These are phyloP conservation scores for Metschnikowia proteae DNA, from an alignment of 805 yeast species.

Conservation along the genomic window DNA sequence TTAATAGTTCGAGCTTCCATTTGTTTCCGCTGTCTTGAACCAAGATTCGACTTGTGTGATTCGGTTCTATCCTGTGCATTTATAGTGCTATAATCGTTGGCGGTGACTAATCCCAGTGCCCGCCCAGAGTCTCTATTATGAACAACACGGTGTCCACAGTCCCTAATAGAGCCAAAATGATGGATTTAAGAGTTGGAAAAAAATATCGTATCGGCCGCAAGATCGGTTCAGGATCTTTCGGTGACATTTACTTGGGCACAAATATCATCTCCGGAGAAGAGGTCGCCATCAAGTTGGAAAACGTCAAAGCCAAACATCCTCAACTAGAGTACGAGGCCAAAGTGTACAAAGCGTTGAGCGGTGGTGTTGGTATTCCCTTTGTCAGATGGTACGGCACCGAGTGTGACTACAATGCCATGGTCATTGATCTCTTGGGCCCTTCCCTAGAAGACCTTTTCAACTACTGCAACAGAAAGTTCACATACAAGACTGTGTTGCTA, in stretches of 20 bases:
- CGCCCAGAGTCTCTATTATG: slow-evolving; percentile 9
- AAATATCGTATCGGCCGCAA: slow-evolving; percentile 91
- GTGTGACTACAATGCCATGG: slow-evolving; percentile 95
- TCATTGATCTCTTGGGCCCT: slow-evolving; percentile 92
- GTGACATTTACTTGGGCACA: slow-evolving; percentile 91
- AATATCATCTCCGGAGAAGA: slow-evolving; percentile 95
- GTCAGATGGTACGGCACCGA: slow-evolving; percentile 97
- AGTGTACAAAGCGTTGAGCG: slow-evolving; percentile 89
- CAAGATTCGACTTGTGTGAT: background rate
- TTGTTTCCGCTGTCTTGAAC: background rate
- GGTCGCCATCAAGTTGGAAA: slow-evolving; percentile 93
- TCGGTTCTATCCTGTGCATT: background rate
- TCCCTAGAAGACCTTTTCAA: slow-evolving; percentile 92
- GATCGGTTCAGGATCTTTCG: slow-evolving; percentile 96
- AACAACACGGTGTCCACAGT: slow-evolving; percentile 15
- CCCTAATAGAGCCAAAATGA: slow-evolving; percentile 19
- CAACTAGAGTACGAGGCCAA: slow-evolving; percentile 96
- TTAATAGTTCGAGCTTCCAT: background rate
- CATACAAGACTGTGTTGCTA: slow-evolving; percentile 87
- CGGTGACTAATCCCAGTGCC: background rate
- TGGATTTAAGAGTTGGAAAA: slow-evolving; percentile 85
- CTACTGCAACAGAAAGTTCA: slow-evolving; percentile 90
- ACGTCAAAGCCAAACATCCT: slow-evolving; percentile 88
- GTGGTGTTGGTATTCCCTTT: slow-evolving; percentile 96
- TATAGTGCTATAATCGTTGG: background rate